These are phyloP conservation scores for Casuarina equisetifolia DNA, from an alignment of 306 rosid genomes.

Conservation along the genomic window DNA sequence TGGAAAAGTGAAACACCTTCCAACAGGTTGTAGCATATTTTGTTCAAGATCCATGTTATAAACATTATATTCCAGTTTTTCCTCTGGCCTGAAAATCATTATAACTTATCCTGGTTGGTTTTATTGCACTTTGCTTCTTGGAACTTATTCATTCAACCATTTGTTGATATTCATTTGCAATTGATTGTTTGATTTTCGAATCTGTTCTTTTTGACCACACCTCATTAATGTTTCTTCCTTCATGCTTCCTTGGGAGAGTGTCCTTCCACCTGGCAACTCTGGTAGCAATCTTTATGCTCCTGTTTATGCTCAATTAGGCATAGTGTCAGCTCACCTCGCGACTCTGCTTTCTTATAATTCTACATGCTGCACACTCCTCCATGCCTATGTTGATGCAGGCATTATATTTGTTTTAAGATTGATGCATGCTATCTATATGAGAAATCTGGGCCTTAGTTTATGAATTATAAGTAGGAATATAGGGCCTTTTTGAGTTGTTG, in stretches of 20 bases:
- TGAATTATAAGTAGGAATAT: neutral
- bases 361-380: neutral
- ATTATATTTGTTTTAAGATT: neutral
- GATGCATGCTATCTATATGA: neutral
- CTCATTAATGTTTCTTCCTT: neutral
- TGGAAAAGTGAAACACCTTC: neutral
- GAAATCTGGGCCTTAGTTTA: neutral
- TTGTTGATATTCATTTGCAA: neutral
- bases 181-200: neutral
- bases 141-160: neutral
- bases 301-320: neutral
- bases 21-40: neutral
- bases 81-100: neutral
- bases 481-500: neutral
- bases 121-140: neutral
- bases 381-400: neutral
- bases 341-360: neutral
- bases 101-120: neutral
- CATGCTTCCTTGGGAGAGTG: neutral
- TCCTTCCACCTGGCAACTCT: neutral
- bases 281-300: neutral
- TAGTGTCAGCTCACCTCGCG: neutral
- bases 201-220: neutral
- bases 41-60: neutral
- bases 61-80: neutral